Conservation (phyloP, 768 basidiomycete species). For the Lyophyllum semitale region DNA sequence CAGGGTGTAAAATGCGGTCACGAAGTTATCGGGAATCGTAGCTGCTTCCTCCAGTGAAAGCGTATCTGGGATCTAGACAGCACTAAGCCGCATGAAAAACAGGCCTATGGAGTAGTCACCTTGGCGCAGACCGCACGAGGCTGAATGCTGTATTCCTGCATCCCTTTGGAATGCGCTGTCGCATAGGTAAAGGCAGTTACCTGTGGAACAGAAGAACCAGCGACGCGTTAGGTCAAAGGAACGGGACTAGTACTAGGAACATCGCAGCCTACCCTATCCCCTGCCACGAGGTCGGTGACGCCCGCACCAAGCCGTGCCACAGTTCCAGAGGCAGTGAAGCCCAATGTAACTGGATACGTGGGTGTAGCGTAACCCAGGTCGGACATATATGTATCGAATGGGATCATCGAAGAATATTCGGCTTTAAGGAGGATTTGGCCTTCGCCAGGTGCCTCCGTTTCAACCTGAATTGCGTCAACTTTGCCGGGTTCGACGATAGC, state of each 20-base stretch:
- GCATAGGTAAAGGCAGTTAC: conserved; percentile 16
- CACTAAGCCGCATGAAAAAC: not conserved
- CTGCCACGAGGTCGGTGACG: conserved; percentile 30
- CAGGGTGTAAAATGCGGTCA: conserved; percentile 40
- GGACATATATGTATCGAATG: conserved; percentile 38
- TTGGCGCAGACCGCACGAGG: conserved; percentile 27
- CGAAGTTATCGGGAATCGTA: conserved; percentile 43
- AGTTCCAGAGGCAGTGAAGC: conserved; percentile 36
- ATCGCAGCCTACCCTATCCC: conserved; percentile 34
- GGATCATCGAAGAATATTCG: conserved; percentile 35
- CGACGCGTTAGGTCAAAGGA: not conserved
- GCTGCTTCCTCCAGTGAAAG: conserved; percentile 38
- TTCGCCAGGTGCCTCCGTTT: conserved; percentile 29
- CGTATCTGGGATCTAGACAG: conserved; percentile 39
- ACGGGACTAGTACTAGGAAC: not conserved
- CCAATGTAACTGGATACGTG: conserved; percentile 34
- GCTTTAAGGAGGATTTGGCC: conserved; percentile 40
- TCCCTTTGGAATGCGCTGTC: conserved; percentile 12
- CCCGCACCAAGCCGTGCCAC: conserved; percentile 34
- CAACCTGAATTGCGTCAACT: conserved; percentile 34
- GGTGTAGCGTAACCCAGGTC: conserved; percentile 28
- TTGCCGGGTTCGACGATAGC: conserved; percentile 36
- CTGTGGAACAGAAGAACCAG: conserved; percentile 3
- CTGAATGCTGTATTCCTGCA: conserved; percentile 22
- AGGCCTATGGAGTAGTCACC: conserved; percentile 18